Percentiles rank a stretch among this genome's conserved stretches.
Evolutionary conservation across 257 asterid genomes (phyloP).

Genomic region (Paraleonurus japonicus): DNA sequence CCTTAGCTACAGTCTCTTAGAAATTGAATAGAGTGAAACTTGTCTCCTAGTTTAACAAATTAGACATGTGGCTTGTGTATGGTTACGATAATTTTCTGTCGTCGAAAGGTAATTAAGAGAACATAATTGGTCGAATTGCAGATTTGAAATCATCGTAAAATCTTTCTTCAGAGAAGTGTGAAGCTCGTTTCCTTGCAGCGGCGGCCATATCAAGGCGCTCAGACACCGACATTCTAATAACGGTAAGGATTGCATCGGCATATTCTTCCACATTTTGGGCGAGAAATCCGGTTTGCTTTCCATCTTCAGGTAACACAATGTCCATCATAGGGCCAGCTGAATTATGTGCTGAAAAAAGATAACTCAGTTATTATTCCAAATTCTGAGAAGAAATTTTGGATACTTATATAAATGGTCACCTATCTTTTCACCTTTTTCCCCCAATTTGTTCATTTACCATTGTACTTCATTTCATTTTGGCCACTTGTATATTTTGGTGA

Average conservation of each 20-base stretch:
- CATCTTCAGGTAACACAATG: slow-evolving; percentile 78
- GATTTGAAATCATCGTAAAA: slow-evolving; percentile 77
- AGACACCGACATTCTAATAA: slow-evolving; percentile 56
- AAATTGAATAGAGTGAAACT: neutral
- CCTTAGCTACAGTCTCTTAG: neutral
- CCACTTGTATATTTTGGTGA: too few relatives aligned
- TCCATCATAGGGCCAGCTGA: slow-evolving; percentile 98
- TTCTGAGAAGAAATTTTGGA: neutral
- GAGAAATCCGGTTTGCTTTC: slow-evolving; percentile 77
- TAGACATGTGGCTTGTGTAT: slow-evolving; percentile 6
- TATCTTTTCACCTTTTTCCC: neutral
- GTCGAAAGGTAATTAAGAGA: slow-evolving; percentile 28
- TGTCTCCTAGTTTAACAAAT: neutral
- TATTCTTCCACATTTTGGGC: slow-evolving; percentile 69
- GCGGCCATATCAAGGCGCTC: slow-evolving; percentile 74
- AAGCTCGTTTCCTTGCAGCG: slow-evolving; percentile 81
- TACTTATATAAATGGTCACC: neutral
- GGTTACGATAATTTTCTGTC: slow-evolving; percentile 4
- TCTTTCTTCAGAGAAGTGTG: slow-evolving; percentile 72
- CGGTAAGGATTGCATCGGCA: slow-evolving; percentile 62
- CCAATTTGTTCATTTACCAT: neutral
- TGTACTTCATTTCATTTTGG: neutral
- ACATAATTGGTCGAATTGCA: slow-evolving; percentile 50
- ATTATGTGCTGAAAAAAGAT: slow-evolving; percentile 62
- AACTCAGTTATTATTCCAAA: neutral